Conservation (phyloP, 768 basidiomycete species). For the Boletus tomentosulus region DNA sequence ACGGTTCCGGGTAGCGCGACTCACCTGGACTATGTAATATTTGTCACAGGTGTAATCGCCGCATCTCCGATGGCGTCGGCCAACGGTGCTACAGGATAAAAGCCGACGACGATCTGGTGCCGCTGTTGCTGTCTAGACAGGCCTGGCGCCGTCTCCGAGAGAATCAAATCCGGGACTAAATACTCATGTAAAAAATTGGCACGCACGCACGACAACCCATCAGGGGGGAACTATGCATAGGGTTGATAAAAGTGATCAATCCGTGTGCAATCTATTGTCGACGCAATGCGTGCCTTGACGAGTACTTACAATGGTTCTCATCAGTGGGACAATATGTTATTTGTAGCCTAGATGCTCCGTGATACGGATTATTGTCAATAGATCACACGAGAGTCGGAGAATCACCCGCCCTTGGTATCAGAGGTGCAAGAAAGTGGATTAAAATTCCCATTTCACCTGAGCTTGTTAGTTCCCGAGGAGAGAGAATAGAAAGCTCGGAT, state of each 20-base stretch:
- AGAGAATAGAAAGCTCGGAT: background rate
- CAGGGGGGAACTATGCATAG: background rate
- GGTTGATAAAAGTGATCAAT: background rate
- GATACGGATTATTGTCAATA: background rate
- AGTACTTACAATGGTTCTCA: background rate
- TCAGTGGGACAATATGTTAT: background rate
- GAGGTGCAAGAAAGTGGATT: background rate
- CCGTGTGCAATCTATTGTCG: background rate
- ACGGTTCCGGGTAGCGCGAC: conserved; percentile 43
- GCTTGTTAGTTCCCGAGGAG: background rate
- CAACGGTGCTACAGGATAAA: conserved; percentile 12
- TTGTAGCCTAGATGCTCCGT: background rate
- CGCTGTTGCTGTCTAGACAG: conserved; percentile 4
- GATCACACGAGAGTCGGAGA: background rate
- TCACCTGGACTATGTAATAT: conserved; percentile 31
- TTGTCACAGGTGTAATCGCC: conserved; percentile 17
- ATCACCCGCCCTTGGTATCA: background rate
- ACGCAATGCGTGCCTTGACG: background rate
- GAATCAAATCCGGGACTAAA: background rate
- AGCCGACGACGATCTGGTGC: conserved; percentile 5
- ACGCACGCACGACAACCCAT: background rate
- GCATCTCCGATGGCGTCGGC: conserved; percentile 16
- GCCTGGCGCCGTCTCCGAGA: conserved; percentile 11
- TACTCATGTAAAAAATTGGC: background rate
- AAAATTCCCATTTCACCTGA: background rate